phyloP scores from a whole-genome alignment of 2,329 filamentous ascomycete genomes.

The Beauveria australis region DNA sequence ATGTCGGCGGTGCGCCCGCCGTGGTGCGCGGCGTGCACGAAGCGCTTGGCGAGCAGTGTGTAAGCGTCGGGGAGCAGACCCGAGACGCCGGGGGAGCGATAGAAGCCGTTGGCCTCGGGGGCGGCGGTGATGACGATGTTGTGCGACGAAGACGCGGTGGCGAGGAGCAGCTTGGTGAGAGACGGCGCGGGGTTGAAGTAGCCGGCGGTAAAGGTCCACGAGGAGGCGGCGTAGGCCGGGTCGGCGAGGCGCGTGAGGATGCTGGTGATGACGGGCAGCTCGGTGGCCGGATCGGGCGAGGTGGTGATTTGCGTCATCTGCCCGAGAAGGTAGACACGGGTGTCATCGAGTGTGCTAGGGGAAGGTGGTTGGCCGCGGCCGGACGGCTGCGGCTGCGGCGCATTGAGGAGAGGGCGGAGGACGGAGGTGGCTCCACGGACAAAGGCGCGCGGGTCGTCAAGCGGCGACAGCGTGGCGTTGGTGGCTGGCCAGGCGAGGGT shows the following conservation, averaged over 20 bases:
- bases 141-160: slow-evolving; percentile 57
- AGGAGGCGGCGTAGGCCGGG: slow-evolving; percentile 57
- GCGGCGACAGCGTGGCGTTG: slow-evolving; percentile 68
- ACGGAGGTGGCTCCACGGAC: slow-evolving; percentile 58
- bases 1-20: slow-evolving; percentile 48
- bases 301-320: slow-evolving; percentile 85
- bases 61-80: slow-evolving; percentile 89
- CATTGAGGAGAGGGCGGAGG: slow-evolving; percentile 55
- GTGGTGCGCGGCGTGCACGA: slow-evolving; percentile 53
- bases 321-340: slow-evolving; percentile 75
- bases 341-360: slow-evolving; percentile 38
- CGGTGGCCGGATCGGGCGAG: slow-evolving; percentile 72
- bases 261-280: slow-evolving; percentile 71
- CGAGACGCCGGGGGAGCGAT: slow-evolving; percentile 76
- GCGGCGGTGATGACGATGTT: slow-evolving; percentile 89
- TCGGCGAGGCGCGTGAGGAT: slow-evolving; percentile 61
- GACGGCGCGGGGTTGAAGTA: slow-evolving; percentile 96
- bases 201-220: slow-evolving; percentile 94
- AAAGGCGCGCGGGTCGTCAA: slow-evolving; percentile 62
- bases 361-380: not conserved
- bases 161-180: slow-evolving; percentile 70
- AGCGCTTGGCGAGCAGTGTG: slow-evolving; percentile 75
- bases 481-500: slow-evolving; percentile 62
- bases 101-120: slow-evolving; percentile 93
- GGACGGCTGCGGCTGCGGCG: not conserved